Evolutionary conservation across 1,284 basidiomycete species (phyloP).

Genomic region (Tremellales sp.): DNA sequence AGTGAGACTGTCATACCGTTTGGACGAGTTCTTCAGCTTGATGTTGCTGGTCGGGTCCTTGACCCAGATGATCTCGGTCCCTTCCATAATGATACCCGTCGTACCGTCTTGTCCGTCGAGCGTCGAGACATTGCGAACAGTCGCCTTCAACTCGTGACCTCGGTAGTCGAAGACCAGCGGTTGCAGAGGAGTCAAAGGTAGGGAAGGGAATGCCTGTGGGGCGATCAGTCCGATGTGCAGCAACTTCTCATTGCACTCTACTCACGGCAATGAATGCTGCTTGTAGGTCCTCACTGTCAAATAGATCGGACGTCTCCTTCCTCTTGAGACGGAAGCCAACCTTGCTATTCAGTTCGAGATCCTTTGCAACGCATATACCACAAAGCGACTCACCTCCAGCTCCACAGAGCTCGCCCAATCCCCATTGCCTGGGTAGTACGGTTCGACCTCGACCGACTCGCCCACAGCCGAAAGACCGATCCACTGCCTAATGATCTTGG

Average conservation of each 20-base stretch:
- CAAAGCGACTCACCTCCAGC: slow-evolving; percentile 54
- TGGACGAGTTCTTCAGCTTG: slow-evolving; percentile 88
- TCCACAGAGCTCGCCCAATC: slow-evolving; percentile 73
- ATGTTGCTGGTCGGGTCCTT: slow-evolving; percentile 77
- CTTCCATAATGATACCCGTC: slow-evolving; percentile 82
- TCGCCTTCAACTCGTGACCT: slow-evolving; percentile 75
- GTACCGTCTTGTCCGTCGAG: slow-evolving; percentile 49
- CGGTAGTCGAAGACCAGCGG: slow-evolving; percentile 85
- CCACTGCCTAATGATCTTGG: slow-evolving; percentile 64
- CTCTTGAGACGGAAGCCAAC: slow-evolving; percentile 66
- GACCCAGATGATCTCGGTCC: slow-evolving; percentile 83
- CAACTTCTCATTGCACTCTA: too few species aligned
- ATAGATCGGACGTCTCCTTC: slow-evolving; percentile 64
- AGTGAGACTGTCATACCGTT: slow-evolving; percentile 58
- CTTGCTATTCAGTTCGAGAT: slow-evolving; percentile 13
- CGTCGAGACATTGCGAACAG: slow-evolving; percentile 64
- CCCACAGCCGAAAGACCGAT: slow-evolving; percentile 73
- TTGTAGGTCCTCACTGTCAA: slow-evolving; percentile 80
- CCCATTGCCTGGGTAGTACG: slow-evolving; percentile 59
- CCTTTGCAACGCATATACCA: not conserved
- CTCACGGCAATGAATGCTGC: slow-evolving; percentile 62
- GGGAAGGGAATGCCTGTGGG: slow-evolving; percentile 60
- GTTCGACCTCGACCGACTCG: slow-evolving; percentile 67
- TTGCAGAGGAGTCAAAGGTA: slow-evolving; percentile 60
- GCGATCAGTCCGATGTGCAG: not conserved